Conservation (phyloP, 805 yeast species). For the Saturnispora ahearnii region DNA sequence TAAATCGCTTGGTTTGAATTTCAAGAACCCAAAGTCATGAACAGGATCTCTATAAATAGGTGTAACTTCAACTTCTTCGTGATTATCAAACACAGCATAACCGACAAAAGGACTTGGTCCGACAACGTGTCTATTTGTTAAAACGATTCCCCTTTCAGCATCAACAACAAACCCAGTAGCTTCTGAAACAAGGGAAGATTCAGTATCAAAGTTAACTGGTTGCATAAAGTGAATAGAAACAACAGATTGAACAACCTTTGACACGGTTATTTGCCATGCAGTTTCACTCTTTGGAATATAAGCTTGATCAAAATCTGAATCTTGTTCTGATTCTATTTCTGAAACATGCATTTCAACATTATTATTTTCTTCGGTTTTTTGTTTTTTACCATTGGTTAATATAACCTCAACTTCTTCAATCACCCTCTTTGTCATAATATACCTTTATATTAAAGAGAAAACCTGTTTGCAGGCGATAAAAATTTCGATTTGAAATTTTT, state of each 20-base stretch:
- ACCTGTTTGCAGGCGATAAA: background rate
- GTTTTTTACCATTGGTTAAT: background rate
- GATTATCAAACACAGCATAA: conserved; percentile 86
- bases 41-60: conserved; percentile 91
- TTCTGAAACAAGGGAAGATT: conserved; percentile 67
- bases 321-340: background rate
- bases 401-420: background rate
- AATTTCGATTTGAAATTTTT: background rate
- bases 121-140: conserved; percentile 91
- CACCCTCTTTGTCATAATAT: background rate
- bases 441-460: background rate
- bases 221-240: conserved; percentile 86
- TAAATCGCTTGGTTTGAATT: conserved; percentile 62
- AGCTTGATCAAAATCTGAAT: conserved; percentile 1
- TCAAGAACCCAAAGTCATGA: conserved; percentile 86
- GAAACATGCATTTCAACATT: background rate
- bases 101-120: conserved; percentile 94
- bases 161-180: conserved; percentile 97
- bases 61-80: conserved; percentile 80
- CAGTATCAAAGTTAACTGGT: conserved; percentile 82
- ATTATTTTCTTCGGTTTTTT: background rate
- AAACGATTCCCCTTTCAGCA: conserved; percentile 66
- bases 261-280: conserved; percentile 75
- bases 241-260: conserved; percentile 73
- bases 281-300: conserved; percentile 17